phyloP scores from a whole-genome alignment of 352 stramenopile species.

The Phytophthora litchii region DNA sequence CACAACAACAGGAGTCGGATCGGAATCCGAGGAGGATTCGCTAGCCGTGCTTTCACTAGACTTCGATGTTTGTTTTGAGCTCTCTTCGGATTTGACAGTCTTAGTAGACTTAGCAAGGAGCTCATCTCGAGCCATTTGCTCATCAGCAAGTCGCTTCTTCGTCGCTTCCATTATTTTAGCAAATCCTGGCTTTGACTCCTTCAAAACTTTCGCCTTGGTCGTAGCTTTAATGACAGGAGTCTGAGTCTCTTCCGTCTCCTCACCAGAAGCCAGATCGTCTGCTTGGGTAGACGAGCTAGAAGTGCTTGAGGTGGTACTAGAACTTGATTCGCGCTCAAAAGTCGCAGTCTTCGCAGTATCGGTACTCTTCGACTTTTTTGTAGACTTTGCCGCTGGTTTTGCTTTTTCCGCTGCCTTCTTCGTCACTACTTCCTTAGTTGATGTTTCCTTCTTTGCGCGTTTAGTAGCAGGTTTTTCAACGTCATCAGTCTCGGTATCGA shows the following conservation, averaged over 20 bases:
- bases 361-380: constrained; percentile 19
- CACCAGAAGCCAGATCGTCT: constrained; percentile 22
- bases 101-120: constrained; percentile 4
- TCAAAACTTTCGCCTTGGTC: constrained; percentile 17
- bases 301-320: constrained; percentile 18
- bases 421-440: constrained; percentile 22
- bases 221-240: constrained; percentile 16
- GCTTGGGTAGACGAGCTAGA: constrained; percentile 17
- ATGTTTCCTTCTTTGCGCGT: constrained; percentile 41
- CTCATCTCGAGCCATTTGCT: constrained; percentile 26
- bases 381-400: constrained; percentile 16
- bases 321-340: constrained; percentile 13
- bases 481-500: constrained; percentile 27
- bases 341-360: constrained; percentile 5
- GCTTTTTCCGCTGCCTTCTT: constrained; percentile 29
- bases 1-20: constrained; percentile 10
- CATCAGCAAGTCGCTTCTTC: constrained; percentile 39
- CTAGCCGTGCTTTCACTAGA: constrained; percentile 27
- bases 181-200: constrained; percentile 36
- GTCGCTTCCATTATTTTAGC: constrained; percentile 49
- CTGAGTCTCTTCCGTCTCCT: constrained; percentile 32
- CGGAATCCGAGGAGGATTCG: constrained; percentile 42
- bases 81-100: constrained; percentile 24
- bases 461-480: constrained; percentile 40
- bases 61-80: constrained; percentile 35